Percentiles rank a stretch among this genome's conserved stretches.
These are phyloP conservation scores for Blakeslea trispora DNA, from an alignment of 371 early-diverging fungal genomes.

Conservation along the genomic window DNA sequence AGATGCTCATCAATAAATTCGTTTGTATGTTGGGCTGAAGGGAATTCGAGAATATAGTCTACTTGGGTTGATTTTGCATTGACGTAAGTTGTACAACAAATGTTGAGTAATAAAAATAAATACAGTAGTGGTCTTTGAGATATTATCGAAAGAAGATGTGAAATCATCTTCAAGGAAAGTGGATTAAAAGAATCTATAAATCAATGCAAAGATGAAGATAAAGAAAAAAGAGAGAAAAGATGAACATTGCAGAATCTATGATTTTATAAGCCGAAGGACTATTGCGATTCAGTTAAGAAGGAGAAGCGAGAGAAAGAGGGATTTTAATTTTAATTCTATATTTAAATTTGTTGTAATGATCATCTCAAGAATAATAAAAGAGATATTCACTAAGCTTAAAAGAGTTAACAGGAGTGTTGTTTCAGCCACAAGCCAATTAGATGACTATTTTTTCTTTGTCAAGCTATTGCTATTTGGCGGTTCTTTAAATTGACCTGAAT, in stretches of 20 bases:
- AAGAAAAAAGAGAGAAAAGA: not conserved
- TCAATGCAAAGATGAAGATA: not conserved
- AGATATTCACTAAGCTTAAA: not conserved
- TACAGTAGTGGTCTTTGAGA: slow-evolving; percentile 1
- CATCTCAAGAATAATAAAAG: not conserved
- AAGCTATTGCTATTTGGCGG: too few relatives aligned
- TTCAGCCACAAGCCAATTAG: not conserved
- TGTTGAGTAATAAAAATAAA: not conserved
- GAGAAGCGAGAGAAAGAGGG: not conserved
- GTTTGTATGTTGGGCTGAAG: not conserved
- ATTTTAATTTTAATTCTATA: not conserved
- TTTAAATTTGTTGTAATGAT: not conserved
- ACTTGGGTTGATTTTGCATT: not conserved
- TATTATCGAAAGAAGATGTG: not conserved
- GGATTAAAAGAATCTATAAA: not conserved
- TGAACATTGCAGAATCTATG: not conserved
- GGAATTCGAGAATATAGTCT: slow-evolving; percentile 26
- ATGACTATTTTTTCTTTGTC: too few relatives aligned
- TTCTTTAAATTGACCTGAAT: too few relatives aligned
- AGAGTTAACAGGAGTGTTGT: not conserved
- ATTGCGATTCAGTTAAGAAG: too few relatives aligned
- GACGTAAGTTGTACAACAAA: not conserved
- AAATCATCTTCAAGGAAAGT: not conserved
- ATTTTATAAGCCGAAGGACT: too few relatives aligned
- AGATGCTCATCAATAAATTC: slow-evolving; percentile 11